Conservation (phyloP, 2,329 filamentous ascomycete species). For the Beauveria scarabaeidicola region DNA sequence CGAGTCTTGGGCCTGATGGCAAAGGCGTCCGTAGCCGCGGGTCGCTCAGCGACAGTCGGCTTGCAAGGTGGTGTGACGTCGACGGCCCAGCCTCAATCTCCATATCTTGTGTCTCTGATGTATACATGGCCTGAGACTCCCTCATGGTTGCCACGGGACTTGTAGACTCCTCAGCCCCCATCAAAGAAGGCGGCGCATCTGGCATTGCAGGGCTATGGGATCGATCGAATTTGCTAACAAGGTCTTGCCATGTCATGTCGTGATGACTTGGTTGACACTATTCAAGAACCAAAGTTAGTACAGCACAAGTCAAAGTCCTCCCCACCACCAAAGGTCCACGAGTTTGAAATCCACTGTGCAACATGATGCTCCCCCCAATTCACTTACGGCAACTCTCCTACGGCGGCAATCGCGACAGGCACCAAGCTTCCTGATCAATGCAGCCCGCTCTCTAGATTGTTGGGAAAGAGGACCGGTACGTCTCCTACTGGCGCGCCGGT, state of each 20-base stretch:
- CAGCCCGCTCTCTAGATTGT: conserved; percentile 50
- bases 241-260: conserved; percentile 53
- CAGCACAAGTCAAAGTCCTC: not conserved
- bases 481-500: conserved; percentile 47
- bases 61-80: conserved; percentile 26
- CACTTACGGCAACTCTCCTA: conserved; percentile 50
- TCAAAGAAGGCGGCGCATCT: conserved; percentile 35
- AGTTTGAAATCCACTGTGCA: not conserved
- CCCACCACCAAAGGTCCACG: not conserved
- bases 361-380: not conserved
- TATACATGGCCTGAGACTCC: conserved; percentile 30
- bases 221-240: conserved; percentile 44
- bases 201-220: conserved; percentile 43
- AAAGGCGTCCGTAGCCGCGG: conserved; percentile 46
- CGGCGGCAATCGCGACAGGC: conserved; percentile 49
- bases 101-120: conserved; percentile 44
- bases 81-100: conserved; percentile 38
- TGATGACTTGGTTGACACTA: conserved; percentile 53
- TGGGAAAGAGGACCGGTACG: conserved; percentile 51
- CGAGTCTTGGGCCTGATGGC: conserved; percentile 46
- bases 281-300: conserved; percentile 1
- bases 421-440: conserved; percentile 50
- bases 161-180: conserved; percentile 33
- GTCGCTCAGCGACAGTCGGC: conserved; percentile 35
- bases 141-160: conserved; percentile 35